Percentiles rank a stretch among this genome's conserved stretches.
These are phyloP conservation scores for Suillus spraguei DNA, from an alignment of 768 basidiomycete species.

Conservation along the genomic window DNA sequence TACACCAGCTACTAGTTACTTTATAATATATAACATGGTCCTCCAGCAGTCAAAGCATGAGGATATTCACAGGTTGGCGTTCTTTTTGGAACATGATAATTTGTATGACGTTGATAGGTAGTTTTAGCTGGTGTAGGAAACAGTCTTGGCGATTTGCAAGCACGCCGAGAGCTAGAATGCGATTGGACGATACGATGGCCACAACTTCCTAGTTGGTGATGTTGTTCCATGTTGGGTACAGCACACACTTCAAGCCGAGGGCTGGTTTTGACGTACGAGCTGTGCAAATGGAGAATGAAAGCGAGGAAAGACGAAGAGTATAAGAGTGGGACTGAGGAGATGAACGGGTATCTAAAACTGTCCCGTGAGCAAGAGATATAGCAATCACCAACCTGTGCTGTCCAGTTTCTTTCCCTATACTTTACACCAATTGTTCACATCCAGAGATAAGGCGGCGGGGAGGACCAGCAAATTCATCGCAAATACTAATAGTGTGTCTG, in stretches of 20 bases:
- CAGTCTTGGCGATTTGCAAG: no score
- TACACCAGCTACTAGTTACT: no score
- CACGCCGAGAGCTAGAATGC: no score
- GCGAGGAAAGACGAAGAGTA: slow-evolving; percentile 78
- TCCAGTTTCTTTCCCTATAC: background rate
- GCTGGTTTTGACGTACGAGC: slow-evolving; percentile 74
- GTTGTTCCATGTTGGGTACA: background rate
- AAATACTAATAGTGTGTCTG: slow-evolving; percentile 62
- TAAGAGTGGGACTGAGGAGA: slow-evolving; percentile 49
- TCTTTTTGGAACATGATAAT: no score
- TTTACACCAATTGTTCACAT: slow-evolving; percentile 65
- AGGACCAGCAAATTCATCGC: slow-evolving; percentile 96
- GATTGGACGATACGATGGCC: slow-evolving; percentile 68
- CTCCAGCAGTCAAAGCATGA: no score
- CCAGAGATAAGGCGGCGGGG: slow-evolving; percentile 60
- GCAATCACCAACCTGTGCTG: background rate
- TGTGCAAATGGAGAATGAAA: slow-evolving; percentile 31
- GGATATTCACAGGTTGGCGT: no score
- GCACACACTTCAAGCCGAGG: slow-evolving; percentile 60
- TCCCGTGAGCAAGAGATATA: slow-evolving; percentile 66
- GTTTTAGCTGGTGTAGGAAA: no score
- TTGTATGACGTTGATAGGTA: no score
- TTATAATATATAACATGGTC: no score
- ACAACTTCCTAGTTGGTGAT: background rate
- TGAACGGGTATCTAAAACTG: slow-evolving; percentile 18